phyloP scores from a whole-genome alignment of 768 basidiomycete species.

The Asterophora lycoperdoides region DNA sequence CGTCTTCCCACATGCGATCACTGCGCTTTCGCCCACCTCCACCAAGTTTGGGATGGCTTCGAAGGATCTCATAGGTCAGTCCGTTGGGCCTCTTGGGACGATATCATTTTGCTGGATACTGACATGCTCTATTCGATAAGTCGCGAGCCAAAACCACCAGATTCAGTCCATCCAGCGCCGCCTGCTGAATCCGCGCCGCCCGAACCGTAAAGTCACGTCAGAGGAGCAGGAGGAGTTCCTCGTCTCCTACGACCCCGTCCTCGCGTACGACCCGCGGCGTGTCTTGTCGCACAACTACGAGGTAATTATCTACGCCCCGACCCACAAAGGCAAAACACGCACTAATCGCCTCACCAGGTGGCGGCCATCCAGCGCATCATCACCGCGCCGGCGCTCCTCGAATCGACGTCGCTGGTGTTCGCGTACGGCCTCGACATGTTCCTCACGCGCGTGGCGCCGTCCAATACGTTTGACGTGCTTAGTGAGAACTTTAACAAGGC shows the following conservation, averaged over 20 bases:
- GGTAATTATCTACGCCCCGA: constrained; percentile 20
- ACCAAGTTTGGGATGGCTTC: constrained; percentile 87
- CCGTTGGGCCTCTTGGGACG: not conserved
- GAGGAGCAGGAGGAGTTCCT: constrained; percentile 85
- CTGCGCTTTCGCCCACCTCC: constrained; percentile 66
- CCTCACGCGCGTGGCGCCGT: constrained; percentile 78
- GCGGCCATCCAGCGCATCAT: constrained; percentile 63
- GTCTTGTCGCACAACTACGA: constrained; percentile 49
- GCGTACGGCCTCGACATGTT: constrained; percentile 89
- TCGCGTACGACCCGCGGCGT: constrained; percentile 64
- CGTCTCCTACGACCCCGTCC: constrained; percentile 75
- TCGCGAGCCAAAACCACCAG: constrained; percentile 71
- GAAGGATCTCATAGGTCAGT: constrained; percentile 81
- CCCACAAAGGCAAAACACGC: too few relatives aligned
- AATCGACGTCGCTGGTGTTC: constrained; percentile 89
- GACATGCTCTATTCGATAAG: constrained; percentile 35
- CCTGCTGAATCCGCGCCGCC: constrained; percentile 79
- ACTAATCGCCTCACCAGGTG: constrained; percentile 44
- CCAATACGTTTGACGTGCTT: constrained; percentile 88
- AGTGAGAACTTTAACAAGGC: constrained; percentile 91
- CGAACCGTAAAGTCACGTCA: constrained; percentile 65
- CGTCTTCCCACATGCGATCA: constrained; percentile 64
- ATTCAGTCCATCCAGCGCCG: constrained; percentile 71
- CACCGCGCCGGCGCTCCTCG: constrained; percentile 80
- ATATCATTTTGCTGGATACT: not conserved